These are phyloP conservation scores for Daldinia childiae DNA, from an alignment of 495 filamentous ascomycete genomes.

Conservation along the genomic window DNA sequence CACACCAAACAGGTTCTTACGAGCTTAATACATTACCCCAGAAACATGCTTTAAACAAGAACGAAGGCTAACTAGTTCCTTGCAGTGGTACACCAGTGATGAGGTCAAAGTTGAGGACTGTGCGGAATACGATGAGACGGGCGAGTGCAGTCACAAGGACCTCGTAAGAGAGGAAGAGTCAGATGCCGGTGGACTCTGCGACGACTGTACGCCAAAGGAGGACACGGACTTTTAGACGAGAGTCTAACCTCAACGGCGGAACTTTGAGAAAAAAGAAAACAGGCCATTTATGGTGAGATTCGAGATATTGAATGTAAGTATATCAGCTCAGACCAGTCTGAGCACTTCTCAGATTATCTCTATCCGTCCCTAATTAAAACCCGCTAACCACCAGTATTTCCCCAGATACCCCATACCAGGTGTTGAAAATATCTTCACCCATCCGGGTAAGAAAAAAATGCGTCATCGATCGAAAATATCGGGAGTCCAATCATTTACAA, in stretches of 20 bases:
- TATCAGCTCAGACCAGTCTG: not conserved
- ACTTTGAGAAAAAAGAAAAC: not conserved
- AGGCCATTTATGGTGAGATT: not conserved
- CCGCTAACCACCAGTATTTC: not conserved
- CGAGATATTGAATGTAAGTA: not conserved
- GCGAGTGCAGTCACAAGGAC: slow-evolving; percentile 38
- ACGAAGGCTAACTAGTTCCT: slow-evolving; percentile 19
- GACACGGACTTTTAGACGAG: slow-evolving; percentile 14
- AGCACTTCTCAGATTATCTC: not conserved
- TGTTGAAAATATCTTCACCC: not conserved
- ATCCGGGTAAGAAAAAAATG: slow-evolving; percentile 9
- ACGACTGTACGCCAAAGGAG: slow-evolving; percentile 40
- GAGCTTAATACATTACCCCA: not conserved
- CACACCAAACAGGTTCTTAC: not conserved
- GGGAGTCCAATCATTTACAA: not conserved
- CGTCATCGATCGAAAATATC: not conserved
- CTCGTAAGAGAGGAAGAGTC: slow-evolving; percentile 42
- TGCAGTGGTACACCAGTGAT: slow-evolving; percentile 48
- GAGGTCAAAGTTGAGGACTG: slow-evolving; percentile 45
- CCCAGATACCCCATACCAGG: not conserved
- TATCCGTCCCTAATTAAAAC: not conserved
- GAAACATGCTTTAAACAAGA: not conserved
- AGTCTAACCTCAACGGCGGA: not conserved
- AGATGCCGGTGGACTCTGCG: slow-evolving; percentile 45
- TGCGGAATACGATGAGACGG: slow-evolving; percentile 35